phyloP scores from a whole-genome alignment of 306 rosid genomes.

The Citrullus mucosospermus region DNA sequence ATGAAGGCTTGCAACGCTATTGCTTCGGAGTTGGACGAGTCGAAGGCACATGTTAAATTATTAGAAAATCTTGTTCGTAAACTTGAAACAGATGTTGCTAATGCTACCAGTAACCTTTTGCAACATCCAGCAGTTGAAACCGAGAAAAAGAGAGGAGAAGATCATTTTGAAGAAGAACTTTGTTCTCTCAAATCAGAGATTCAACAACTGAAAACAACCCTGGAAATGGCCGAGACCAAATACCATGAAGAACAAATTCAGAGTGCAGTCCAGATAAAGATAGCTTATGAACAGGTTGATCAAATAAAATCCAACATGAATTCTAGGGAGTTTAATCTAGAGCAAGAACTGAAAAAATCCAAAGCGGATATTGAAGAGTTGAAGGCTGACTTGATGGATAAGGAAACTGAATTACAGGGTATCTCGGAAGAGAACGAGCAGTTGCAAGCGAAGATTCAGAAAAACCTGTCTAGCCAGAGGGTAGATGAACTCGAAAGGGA shows the following conservation, averaged over 20 bases:
- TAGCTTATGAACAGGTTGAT: slow-evolving; percentile 55
- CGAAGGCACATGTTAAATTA: slow-evolving; percentile 35
- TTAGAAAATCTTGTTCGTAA: slow-evolving; percentile 45
- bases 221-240: slow-evolving; percentile 60
- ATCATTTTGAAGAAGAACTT: slow-evolving; percentile 28
- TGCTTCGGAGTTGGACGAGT: slow-evolving; percentile 46
- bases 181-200: slow-evolving; percentile 42
- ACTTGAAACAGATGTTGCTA: slow-evolving; percentile 19
- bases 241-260: slow-evolving; percentile 61
- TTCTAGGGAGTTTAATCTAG: slow-evolving; percentile 35
- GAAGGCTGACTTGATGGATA: slow-evolving; percentile 81
- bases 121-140: slow-evolving; percentile 6
- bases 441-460: slow-evolving; percentile 40
- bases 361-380: slow-evolving; percentile 55
- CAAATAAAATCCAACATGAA: slow-evolving; percentile 45
- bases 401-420: slow-evolving; percentile 85
- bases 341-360: slow-evolving; percentile 34
- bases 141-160: slow-evolving; percentile 13
- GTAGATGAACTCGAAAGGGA: slow-evolving; percentile 40
- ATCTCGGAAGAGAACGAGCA: slow-evolving; percentile 80
- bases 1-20: slow-evolving; percentile 37
- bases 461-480: slow-evolving; percentile 25
- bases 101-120: slow-evolving; percentile 8
- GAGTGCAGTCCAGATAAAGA: slow-evolving; percentile 48
- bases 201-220: slow-evolving; percentile 29